Percentiles rank a stretch among this genome's conserved stretches.
Evolutionary conservation across 345 rosid species (phyloP).

Genomic region (Lumnitzera littorea): DNA sequence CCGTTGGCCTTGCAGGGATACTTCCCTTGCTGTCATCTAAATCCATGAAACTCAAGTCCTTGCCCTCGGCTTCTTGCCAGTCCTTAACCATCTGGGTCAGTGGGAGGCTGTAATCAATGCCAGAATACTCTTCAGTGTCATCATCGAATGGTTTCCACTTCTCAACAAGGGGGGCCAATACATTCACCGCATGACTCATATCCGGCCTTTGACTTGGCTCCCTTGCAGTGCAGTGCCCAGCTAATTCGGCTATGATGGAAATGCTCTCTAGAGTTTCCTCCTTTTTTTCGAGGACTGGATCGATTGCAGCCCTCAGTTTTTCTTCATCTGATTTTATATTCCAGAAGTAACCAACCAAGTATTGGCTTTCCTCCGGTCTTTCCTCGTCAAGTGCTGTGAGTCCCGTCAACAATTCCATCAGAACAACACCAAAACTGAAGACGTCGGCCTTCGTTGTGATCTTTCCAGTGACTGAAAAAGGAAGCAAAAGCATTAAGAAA

Average conservation of each 20-base stretch:
- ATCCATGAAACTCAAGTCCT: conserved; percentile 46
- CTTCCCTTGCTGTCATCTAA: conserved; percentile 64
- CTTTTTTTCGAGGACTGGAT: conserved; percentile 39
- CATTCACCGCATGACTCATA: conserved; percentile 68
- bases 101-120: conserved; percentile 73
- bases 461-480: conserved; percentile 55
- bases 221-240: conserved; percentile 75
- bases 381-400: conserved; percentile 61
- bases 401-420: conserved; percentile 72
- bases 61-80: conserved; percentile 77
- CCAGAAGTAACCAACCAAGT: conserved; percentile 74
- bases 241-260: conserved; percentile 47
- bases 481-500: background rate
- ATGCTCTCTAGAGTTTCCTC: conserved; percentile 56
- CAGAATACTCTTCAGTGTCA: conserved; percentile 51
- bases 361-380: conserved; percentile 67
- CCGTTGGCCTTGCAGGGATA: conserved; percentile 61
- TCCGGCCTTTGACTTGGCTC: conserved; percentile 71
- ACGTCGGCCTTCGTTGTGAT: conserved; percentile 75
- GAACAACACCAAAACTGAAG: conserved; percentile 70
- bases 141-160: conserved; percentile 64
- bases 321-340: conserved; percentile 44
- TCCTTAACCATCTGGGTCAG: conserved; percentile 74
- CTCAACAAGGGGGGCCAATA: conserved; percentile 57
- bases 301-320: conserved; percentile 53